Evolutionary conservation across 441 rosid genomes (phyloP).

Genomic region (Aleurites moluccanus): DNA sequence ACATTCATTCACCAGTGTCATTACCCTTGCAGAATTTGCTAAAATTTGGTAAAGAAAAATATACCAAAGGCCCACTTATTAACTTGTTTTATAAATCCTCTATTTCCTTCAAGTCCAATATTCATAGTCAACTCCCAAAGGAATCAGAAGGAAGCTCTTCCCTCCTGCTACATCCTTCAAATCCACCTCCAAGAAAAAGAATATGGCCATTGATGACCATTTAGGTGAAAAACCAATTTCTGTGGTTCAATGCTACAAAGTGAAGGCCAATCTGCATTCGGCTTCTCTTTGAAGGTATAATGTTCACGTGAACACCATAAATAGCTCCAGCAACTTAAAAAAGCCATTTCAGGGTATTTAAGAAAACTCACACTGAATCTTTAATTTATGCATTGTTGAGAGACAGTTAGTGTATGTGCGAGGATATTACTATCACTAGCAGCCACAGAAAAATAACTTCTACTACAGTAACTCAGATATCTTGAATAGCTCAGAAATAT

Average conservation of each 20-base stretch:
- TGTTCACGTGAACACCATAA: not conserved
- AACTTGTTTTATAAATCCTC: not conserved
- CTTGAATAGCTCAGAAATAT: not conserved
- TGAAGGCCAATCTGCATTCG: not conserved
- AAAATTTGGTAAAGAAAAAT: not conserved
- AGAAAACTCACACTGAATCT: not conserved
- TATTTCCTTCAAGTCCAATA: not conserved
- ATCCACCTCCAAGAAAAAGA: not conserved
- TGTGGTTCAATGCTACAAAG: not conserved
- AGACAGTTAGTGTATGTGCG: not conserved
- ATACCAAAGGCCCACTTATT: not conserved
- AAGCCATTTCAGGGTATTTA: not conserved
- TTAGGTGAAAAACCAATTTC: not conserved
- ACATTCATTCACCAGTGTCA: not conserved
- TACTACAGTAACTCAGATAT: not conserved
- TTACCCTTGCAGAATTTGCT: not conserved
- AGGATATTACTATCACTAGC: not conserved
- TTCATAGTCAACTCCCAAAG: not conserved
- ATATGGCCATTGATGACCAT: not conserved
- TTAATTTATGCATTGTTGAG: not conserved
- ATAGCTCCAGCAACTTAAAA: not conserved
- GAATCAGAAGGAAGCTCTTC: conserved; percentile 4
- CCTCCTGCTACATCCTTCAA: not conserved
- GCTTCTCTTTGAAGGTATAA: not conserved
- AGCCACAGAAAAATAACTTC: conserved; percentile 3